These are phyloP conservation scores for Colletotrichum sp. DNA, from an alignment of 2,329 filamentous ascomycete species.

Conservation along the genomic window DNA sequence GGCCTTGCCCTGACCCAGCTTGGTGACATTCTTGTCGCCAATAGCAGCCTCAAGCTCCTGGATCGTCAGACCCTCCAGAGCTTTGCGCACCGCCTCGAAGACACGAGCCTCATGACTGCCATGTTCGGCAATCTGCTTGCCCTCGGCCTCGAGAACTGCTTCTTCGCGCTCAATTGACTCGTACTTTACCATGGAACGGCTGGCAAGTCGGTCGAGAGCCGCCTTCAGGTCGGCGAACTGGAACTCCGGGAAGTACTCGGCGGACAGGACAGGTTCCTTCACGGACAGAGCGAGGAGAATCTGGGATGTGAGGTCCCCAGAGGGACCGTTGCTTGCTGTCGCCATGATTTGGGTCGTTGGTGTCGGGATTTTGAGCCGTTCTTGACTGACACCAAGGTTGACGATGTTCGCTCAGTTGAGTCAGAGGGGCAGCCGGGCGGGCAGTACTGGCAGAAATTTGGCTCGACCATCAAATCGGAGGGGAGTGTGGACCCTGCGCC, in stretches of 20 bases:
- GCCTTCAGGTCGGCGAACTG: slow-evolving; percentile 79
- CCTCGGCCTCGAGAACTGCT: slow-evolving; percentile 76
- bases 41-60: slow-evolving; percentile 72
- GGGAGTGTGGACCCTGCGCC: slow-evolving; percentile 16
- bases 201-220: slow-evolving; percentile 83
- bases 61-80: slow-evolving; percentile 82
- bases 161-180: slow-evolving; percentile 83
- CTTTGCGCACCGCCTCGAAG: slow-evolving; percentile 74
- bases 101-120: slow-evolving; percentile 85
- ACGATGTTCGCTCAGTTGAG: slow-evolving; percentile 14
- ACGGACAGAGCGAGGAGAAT: slow-evolving; percentile 71
- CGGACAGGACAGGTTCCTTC: slow-evolving; percentile 69
- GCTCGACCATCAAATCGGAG: slow-evolving; percentile 11
- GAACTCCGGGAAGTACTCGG: slow-evolving; percentile 70
- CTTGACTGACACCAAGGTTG: slow-evolving; percentile 3
- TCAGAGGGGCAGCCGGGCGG: slow-evolving; percentile 20
- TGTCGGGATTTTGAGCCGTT: background rate
- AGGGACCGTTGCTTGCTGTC: slow-evolving; percentile 36
- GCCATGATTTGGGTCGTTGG: slow-evolving; percentile 42
- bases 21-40: slow-evolving; percentile 75
- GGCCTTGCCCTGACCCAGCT: slow-evolving; percentile 92
- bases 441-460: slow-evolving; percentile 19
- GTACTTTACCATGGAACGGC: slow-evolving; percentile 86
- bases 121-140: slow-evolving; percentile 72
- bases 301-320: slow-evolving; percentile 65